Evolutionary conservation across 2,329 filamentous ascomycete genomes (phyloP), one percentile per base, ranked within the genome.

Genomic region (Aspergillus sp.): DNA sequence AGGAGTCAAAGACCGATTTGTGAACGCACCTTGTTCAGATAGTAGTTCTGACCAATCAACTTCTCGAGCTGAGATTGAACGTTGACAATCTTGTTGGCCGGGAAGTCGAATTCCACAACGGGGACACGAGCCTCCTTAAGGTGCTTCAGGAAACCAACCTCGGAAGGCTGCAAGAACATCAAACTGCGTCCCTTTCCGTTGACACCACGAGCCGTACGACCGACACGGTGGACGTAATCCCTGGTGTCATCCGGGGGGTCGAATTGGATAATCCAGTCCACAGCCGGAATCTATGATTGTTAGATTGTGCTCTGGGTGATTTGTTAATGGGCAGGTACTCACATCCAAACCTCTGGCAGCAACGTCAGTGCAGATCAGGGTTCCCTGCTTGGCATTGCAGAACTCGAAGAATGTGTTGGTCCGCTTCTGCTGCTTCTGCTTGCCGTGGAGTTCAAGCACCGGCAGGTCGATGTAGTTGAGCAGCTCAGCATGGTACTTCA

Each of bases 321-420:
- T 19, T 53, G 2, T 32, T 10, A 11, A 36, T 36, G 25, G 19
- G 15, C 47, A 8, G 44, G 25, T 19, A 77, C 86, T 76, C 77
- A 89, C 86, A 83, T 98, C 95, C 52, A 99, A 84, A 38, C 95
- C 95, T 82, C 95, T 85, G 3, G 95, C 95, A 49, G 95, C 95
- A 64, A 99, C 95, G 71, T 99, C 95, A 0, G 95, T 99, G 80
- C 93, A 97, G 68, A 99, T 95, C 57, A 99, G 79, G 0, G 91
- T 96, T 23, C 94, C 95, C 66, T 90, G 86, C 66, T 88, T 88
- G 17, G 93, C 89, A 71, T 93, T 92, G 72, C 87, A 89, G 75
- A 99, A 99, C 75, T 98, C 94, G 77, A 98, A 99, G 77, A 99
- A 99, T 0, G 92, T 96, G 74, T 96, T 96, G 23, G 95, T 99